Conservation (phyloP, 345 rosid species). For the Melaleuca quinquenervia region DNA sequence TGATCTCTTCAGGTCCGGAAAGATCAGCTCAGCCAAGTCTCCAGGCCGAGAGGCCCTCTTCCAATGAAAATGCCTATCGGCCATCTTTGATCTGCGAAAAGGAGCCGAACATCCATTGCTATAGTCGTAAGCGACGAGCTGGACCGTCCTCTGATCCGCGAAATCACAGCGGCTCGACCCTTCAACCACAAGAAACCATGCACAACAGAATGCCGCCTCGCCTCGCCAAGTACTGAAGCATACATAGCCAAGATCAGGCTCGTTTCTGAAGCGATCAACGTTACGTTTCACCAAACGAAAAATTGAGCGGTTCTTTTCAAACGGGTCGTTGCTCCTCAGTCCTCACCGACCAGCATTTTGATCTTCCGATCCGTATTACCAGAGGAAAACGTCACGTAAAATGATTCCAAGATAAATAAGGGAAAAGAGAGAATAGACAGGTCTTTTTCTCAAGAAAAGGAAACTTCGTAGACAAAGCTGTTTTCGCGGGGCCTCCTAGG, state of each 20-base stretch:
- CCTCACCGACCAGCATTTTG: not conserved
- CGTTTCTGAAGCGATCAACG: not conserved
- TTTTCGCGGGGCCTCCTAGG: not conserved
- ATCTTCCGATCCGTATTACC: too few relatives aligned
- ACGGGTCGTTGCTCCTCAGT: not conserved
- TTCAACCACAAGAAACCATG: constrained; percentile 3
- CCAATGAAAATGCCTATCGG: not conserved
- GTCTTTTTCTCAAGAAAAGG: not conserved
- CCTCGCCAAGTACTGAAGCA: not conserved
- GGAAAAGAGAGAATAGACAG: not conserved
- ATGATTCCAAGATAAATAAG: not conserved
- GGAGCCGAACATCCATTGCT: not conserved
- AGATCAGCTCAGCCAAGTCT: not conserved
- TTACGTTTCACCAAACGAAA: not conserved
- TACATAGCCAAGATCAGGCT: not conserved
- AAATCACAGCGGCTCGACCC: constrained; percentile 4
- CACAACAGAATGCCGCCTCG: not conserved
- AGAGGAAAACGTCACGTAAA: not conserved
- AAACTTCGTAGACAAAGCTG: not conserved
- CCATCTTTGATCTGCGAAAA: not conserved
- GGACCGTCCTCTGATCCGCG: constrained; percentile 5
- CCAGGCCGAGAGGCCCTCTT: not conserved
- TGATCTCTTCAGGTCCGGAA: not conserved
- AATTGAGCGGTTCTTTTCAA: not conserved
- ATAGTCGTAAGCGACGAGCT: constrained; percentile 1